Percentiles rank a stretch among this genome's conserved stretches.
Conservation (phyloP, 371 early-diverging fungal genomes). For the Syncephalastrum racemosum region DNA sequence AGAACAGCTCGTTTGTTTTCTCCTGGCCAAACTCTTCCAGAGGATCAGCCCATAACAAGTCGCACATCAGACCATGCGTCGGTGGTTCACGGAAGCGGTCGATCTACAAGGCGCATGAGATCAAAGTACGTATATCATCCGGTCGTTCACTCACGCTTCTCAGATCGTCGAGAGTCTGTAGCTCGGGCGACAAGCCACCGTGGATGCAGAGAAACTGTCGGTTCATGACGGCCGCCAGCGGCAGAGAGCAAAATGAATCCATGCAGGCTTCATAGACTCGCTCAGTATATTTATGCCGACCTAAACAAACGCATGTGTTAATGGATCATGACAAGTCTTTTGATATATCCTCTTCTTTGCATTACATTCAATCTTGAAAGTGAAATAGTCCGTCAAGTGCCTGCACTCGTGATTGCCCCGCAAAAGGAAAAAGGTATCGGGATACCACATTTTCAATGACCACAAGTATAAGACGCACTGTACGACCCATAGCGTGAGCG, state of each 20-base stretch:
- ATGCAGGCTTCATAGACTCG: conserved; percentile 86
- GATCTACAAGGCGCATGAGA: conserved; percentile 53
- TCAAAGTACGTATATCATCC: no score
- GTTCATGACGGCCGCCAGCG: conserved; percentile 95
- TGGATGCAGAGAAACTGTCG: conserved; percentile 98
- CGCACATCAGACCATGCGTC: conserved; percentile 95
- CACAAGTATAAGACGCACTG: conserved; percentile 90
- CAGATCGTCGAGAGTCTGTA: conserved; percentile 84
- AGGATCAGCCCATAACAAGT: conserved; percentile 98
- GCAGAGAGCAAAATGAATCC: conserved; percentile 94
- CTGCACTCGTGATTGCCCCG: conserved; percentile 99
- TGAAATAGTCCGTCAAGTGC: conserved; percentile 97
- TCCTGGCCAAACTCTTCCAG: conserved; percentile 92
- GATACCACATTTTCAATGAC: conserved; percentile 93
- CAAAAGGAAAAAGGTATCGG: conserved; percentile 85
- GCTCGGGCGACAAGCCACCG: conserved; percentile 97
- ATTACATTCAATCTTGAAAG: conserved; percentile 96
- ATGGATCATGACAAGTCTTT: no score
- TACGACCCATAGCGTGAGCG: conserved; percentile 17
- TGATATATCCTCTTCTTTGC: conserved; percentile 16
- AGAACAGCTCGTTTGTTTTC: conserved; percentile 62
- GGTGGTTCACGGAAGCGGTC: conserved; percentile 96
- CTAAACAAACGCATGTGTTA: no score
- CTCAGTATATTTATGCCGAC: conserved; percentile 91
- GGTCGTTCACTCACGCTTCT: conserved; percentile 48